A percentile compares a stretch with the other conserved stretches of the same genome.
Evolutionary conservation across 2,329 filamentous ascomycete species (phyloP).

Genomic region (Colletotrichum sp.): DNA sequence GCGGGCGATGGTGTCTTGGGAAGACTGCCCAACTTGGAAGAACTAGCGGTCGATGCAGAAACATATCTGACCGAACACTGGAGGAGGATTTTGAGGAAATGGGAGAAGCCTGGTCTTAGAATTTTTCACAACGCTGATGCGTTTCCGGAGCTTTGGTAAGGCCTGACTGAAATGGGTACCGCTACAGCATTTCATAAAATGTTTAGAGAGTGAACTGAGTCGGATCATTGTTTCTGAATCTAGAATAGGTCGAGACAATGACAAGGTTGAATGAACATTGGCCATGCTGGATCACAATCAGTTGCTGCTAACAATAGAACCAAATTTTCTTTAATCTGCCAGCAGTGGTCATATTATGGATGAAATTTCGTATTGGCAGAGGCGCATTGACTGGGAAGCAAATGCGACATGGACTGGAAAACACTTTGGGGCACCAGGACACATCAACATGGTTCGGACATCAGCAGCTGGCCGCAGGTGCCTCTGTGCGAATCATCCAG

Average conservation of each 20-base stretch:
- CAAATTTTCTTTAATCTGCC: background rate
- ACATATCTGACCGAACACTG: background rate
- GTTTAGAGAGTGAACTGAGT: background rate
- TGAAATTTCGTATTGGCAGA: background rate
- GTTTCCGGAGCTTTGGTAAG: background rate
- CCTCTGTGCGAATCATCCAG: background rate
- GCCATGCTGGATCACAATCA: background rate
- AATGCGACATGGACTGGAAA: background rate
- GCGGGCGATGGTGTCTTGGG: background rate
- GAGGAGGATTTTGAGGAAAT: background rate
- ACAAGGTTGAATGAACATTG: background rate
- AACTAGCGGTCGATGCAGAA: background rate
- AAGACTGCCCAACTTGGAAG: background rate
- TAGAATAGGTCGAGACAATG: background rate
- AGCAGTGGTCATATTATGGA: background rate
- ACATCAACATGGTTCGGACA: background rate
- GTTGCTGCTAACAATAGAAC: background rate
- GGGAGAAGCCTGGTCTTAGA: background rate
- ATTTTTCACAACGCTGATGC: background rate
- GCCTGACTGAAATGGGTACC: background rate
- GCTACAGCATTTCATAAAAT: background rate
- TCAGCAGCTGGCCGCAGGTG: background rate
- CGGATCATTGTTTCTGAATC: background rate
- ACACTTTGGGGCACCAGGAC: accelerated
- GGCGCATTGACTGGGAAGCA: too few species aligned